Evolutionary conservation across 148 eudicot species (phyloP), one percentile per base, ranked within the genome.

Genomic region (Heliamphora exappendiculata): DNA sequence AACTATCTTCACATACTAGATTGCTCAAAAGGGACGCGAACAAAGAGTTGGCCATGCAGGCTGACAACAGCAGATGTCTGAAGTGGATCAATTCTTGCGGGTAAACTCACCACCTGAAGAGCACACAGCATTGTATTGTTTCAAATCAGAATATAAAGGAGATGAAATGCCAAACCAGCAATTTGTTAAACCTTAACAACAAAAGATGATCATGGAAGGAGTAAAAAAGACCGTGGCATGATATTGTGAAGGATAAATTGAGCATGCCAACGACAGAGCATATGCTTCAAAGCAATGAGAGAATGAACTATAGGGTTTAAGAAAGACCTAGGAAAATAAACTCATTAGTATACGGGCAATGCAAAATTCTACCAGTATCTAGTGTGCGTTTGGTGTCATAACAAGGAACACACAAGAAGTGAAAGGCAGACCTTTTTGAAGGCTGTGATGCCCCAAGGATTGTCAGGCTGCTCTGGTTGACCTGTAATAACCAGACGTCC

Each of bases 391-490:
- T n/a, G n/a, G 60, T 7, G 11, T 53, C 22, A 7, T 9, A 39
- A n/a, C 19, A 4, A 67, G 7, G 1, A 42, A 6, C 33, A 73
- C 5, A 37, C 2, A 5, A n/a, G n/a, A n/a, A n/a, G 42, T 31
- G 58, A 76, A 34, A 50, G 45, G 34, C 1, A n/a, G 62, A 93
- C 98, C 98, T 93, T 93, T 80, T 85, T 88, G 77, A 93, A 93
- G 36, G 96, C 87, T 37, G 96, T 89, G 70, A 93, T 91, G 29
- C 98, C 98, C 98, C 98, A 93, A 24, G 98, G 98, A 85, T 91
- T 93, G 77, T 93, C 93, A 73, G 75, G 89, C 79, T 93, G 98
- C 88, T 93, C 98, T 12, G 98, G 98, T 75, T 88, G 91, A 74
- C 98, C 98, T 24, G 98, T 93, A 74, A 93, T 93, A 75, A 91